Conservation (phyloP, 306 rosid genomes). For the Prunus kanzakura region DNA sequence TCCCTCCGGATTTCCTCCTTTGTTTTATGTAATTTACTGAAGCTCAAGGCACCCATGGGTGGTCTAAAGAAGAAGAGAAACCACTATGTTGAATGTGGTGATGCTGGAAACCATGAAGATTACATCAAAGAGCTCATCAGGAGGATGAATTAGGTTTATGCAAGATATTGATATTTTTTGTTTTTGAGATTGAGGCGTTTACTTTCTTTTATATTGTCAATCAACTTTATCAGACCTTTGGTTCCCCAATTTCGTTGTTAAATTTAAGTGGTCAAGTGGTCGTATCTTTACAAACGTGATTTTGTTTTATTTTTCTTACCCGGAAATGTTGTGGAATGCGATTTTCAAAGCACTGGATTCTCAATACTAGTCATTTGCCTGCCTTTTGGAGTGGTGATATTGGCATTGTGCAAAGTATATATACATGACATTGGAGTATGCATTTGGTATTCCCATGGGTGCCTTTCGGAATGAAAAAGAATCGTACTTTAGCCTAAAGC, state of each 20-base stretch:
- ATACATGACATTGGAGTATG: too few species aligned
- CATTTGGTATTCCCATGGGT: too few species aligned
- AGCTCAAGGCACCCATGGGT: too few species aligned
- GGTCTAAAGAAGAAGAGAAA: too few species aligned
- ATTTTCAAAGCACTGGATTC: neutral
- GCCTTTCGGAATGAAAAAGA: too few species aligned
- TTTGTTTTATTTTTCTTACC: neutral
- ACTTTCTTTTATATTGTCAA: neutral
- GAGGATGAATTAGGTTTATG: conserved; percentile 62
- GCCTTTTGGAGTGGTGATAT: too few species aligned
- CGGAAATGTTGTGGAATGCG: neutral
- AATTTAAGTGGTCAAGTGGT: neutral
- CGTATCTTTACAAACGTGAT: neutral
- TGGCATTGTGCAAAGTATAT: too few species aligned
- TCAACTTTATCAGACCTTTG: neutral
- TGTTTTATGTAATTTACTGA: neutral
- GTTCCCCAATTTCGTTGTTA: neutral
- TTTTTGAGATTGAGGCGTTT: neutral
- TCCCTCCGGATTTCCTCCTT: neutral
- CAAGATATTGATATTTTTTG: neutral
- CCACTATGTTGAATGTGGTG: too few species aligned
- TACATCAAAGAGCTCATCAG: conserved; percentile 39
- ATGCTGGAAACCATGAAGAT: too few species aligned
- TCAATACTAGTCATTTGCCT: neutral
- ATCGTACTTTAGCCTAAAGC: too few species aligned